A percentile compares a stretch with the other conserved stretches of the same genome.
These are phyloP conservation scores for Paramecium primaurelia DNA, from an alignment of 73 alveolate species.

Conservation along the genomic window DNA sequence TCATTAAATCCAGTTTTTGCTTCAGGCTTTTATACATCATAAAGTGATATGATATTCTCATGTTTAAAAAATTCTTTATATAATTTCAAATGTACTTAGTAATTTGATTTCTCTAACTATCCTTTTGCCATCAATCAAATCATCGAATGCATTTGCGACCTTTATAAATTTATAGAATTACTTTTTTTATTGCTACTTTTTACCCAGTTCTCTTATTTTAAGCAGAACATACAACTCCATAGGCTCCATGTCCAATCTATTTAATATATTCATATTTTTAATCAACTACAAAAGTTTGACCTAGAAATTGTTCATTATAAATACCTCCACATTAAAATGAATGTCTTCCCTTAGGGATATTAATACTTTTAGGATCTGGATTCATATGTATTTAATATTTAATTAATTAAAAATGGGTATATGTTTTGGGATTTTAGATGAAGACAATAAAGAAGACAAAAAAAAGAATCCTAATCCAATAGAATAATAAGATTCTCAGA, in stretches of 20 bases:
- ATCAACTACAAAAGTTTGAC: slow-evolving; percentile 77
- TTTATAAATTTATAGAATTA: not conserved
- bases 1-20: slow-evolving; percentile 88
- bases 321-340: slow-evolving; percentile 46
- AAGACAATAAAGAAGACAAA: not conserved
- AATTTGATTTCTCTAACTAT: slow-evolving; percentile 85
- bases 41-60: slow-evolving; percentile 75
- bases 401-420: not conserved
- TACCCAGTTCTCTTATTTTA: slow-evolving; percentile 73
- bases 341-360: slow-evolving; percentile 12
- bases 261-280: slow-evolving; percentile 79
- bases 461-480: not conserved
- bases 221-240: slow-evolving; percentile 93
- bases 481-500: not conserved
- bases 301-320: not conserved
- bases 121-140: slow-evolving; percentile 85
- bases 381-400: not conserved
- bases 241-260: slow-evolving; percentile 88
- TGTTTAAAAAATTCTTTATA: slow-evolving; percentile 77
- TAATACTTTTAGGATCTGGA: not conserved
- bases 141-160: slow-evolving; percentile 89
- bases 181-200: slow-evolving; percentile 96
- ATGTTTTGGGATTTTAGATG: not conserved
- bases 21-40: slow-evolving; percentile 85
- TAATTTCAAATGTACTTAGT: slow-evolving; percentile 29